phyloP scores from a whole-genome alignment of 108 stramenopile species.

The Epithemia pelagica region DNA sequence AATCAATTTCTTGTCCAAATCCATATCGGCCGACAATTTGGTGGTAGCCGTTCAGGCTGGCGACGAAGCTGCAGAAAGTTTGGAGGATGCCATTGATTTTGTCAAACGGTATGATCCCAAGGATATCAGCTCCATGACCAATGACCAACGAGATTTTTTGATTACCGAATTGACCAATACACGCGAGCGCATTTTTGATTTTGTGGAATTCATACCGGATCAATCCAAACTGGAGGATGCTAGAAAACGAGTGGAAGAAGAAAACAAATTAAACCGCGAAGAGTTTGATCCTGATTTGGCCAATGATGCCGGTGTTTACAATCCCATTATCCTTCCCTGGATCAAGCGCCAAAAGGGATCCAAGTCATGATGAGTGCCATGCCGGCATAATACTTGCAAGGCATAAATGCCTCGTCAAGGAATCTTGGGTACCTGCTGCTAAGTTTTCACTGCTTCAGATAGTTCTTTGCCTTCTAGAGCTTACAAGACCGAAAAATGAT shows the following conservation, averaged over 20 bases:
- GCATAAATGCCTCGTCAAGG: too few relatives aligned
- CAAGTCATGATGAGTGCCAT: too few relatives aligned
- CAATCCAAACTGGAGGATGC: slow-evolving; percentile 38
- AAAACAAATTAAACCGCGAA: slow-evolving; percentile 50
- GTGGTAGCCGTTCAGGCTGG: slow-evolving; percentile 51
- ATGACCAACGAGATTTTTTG: slow-evolving; percentile 45
- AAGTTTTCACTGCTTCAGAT: too few relatives aligned
- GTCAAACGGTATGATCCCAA: slow-evolving; percentile 25
- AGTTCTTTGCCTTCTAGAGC: too few relatives aligned
- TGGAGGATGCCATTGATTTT: slow-evolving; percentile 68
- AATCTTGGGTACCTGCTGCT: too few relatives aligned
- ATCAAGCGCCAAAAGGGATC: too few relatives aligned
- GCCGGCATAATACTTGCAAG: too few relatives aligned
- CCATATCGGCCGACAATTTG: slow-evolving; percentile 20
- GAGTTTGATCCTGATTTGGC: slow-evolving; percentile 58
- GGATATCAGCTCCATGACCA: slow-evolving; percentile 26
- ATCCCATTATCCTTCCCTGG: slow-evolving; percentile 63
- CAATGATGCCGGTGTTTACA: slow-evolving; percentile 60
- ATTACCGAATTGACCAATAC: slow-evolving; percentile 28
- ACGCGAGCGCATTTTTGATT: slow-evolving; percentile 47
- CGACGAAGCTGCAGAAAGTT: slow-evolving; percentile 45
- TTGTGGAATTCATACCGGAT: slow-evolving; percentile 45
- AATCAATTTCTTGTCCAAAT: slow-evolving; percentile 45
- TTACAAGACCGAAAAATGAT: too few relatives aligned
- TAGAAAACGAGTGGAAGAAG: slow-evolving; percentile 54